Evolutionary conservation across 1,284 basidiomycete species (phyloP), one percentile per base, ranked within the genome.

Genomic region (Rugosomyces carneus): DNA sequence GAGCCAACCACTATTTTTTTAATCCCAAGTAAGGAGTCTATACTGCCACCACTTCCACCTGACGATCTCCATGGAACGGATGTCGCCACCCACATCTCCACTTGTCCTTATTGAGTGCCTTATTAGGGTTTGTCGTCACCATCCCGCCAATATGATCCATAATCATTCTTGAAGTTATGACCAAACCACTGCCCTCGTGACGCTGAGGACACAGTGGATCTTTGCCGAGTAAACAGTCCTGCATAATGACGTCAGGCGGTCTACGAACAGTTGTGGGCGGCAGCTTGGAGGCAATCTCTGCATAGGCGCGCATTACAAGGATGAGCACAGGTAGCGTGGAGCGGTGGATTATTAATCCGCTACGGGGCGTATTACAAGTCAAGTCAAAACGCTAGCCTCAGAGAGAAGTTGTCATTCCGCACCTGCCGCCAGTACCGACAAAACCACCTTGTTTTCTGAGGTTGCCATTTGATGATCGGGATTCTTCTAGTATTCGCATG

Each of bases 61-160:
- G 64, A 10, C 54, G 47, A 20, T 54, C 54, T 24, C 67, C 68
- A 53, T 73, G 68, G 43, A 72, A 70, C 20, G 69, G 61, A 54
- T 71, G 68, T 21, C 69, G 58, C 69, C 68, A 71, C 11, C 67
- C 64, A 49, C 70, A 72, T 47, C 62, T 59, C 68, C 68, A 70
- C 48, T 67, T 65, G 26, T 67, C 59, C 8, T 49, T 42, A 32
- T 62, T 61, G 3, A 58, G 57, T 1, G 46, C 31, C 38, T 68
- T 65, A 2, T 59, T 54, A 4, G 27, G 37, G 24, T 60, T 59
- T 5, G 67, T 71, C 24, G 65, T 66, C 10, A 54, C 58, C 50
- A 53, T 54, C 8, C 60, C 67, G 13, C 68, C 68, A 21, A 71
- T 64, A 44, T 70, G 66, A 49, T 70, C 68, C 60, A 70, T 63